Base-by-base conservation (phyloP, 2,329 filamentous ascomycete species). In the Trichoderma koningii region DNA sequence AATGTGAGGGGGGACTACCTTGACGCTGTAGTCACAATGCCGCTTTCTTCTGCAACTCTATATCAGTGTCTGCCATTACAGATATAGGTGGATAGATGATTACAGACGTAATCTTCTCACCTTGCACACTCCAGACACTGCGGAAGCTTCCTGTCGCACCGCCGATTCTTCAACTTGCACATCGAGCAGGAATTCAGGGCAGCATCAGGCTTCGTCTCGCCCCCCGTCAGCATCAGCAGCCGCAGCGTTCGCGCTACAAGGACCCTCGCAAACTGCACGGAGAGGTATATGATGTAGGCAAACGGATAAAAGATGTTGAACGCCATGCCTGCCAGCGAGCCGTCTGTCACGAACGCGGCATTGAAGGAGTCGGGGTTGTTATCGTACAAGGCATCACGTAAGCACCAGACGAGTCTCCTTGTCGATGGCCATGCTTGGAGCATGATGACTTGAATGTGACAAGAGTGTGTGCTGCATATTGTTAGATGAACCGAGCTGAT, bases 141-240 rank as follows among this genome's bases (percentile, higher is more conserved):
- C 42, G 57, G 57, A 21, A 52, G 47, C 14, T 30, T 61, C 57
- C 51, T 61, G 14, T 61, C 57, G 34, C 57, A 61, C 5, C 57
- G 47, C 3, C 57, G 57, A 38, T 61, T 61, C 12, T 14, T 61
- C 57, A 42, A 15, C 57, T 51, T 61, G 57, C 57, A 61, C 1
- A 45, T 52, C 5, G 12, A 6, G 21, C 57, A 61, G 12, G 57
- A 34, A 44, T 61, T 61, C 51, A 47, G 15, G 17, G 57, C 57
- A 14, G 51, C 17, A 17, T 21, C 47, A 15, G 34, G 7, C 34
- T 38, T 38, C 34, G 10, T 28, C 28, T 51, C 57, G 19, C n/a
- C 30, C 47, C 10, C 34, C 15, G 38, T 7, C 10, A 23, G 19
- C 47, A 21, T 51, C 28, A 21, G 15, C 17, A 19, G 30, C 14